These are phyloP conservation scores for Claviceps citrina DNA, from an alignment of 2,329 filamentous ascomycete species.

Conservation along the genomic window DNA sequence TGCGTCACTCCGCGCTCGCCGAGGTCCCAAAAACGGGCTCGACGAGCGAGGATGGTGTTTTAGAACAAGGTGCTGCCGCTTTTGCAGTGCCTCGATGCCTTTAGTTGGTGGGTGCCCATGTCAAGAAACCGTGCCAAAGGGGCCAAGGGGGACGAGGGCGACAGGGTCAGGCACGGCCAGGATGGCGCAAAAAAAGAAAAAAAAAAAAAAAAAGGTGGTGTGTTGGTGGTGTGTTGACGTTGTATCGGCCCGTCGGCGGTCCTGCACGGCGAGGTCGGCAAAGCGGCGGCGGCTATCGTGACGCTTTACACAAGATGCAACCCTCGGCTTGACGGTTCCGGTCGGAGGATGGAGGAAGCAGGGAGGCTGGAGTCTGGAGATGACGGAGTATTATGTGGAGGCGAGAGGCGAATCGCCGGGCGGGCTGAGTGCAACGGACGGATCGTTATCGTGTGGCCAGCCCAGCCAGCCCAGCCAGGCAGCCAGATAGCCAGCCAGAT, in stretches of 20 bases:
- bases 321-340: no score
- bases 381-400: no score
- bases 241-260: not conserved
- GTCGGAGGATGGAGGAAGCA: no score
- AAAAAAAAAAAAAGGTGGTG: not conserved
- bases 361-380: no score
- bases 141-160: no score
- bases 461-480: no score
- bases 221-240: not conserved
- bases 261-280: not conserved
- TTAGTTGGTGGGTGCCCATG: not conserved
- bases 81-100: not conserved
- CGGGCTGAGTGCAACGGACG: no score
- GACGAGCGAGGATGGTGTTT: slow-evolving; percentile 32
- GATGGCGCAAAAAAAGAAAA: not conserved
- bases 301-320: no score
- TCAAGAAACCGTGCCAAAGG: not conserved
- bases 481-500: no score
- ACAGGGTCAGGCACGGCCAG: no score
- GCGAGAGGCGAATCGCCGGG: no score
- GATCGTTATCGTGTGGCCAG: no score
- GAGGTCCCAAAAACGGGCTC: slow-evolving; percentile 41
- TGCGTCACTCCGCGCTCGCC: slow-evolving; percentile 35
- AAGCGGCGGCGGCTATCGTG: not conserved
- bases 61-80: not conserved